Evolutionary conservation across 2,329 filamentous ascomycete species (phyloP), one percentile per base, ranked within the genome.

Genomic region (Trichoderma sp.): DNA sequence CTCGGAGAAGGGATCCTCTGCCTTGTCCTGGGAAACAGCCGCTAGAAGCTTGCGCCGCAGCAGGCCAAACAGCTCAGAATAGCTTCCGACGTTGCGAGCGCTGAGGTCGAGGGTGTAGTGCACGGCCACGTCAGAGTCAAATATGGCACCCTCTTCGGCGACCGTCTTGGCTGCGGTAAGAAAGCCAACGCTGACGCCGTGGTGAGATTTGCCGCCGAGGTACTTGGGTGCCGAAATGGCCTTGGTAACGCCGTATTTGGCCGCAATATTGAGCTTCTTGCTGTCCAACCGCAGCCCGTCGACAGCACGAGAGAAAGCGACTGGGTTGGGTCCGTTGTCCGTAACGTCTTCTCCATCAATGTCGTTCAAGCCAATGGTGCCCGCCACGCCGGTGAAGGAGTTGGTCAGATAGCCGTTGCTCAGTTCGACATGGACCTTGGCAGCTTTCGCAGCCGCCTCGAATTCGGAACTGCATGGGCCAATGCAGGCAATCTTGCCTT

Each of bases 141-240:
- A 88, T 4, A 88, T 76, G 26, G 83, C 82, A 1, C 78, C 80
- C 19, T 79, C 69, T 43, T 82, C 78, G 0, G 86, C 75, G 3
- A 77, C 74, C 2, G 80, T 82, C 50, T 72, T 71, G 3, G 81
- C 83, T 7, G 79, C 78, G 0, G 85, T 87, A 19, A 79, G 71
- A 75, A 88, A 86, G 3, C 85, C 86, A 6, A 84, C 85, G 67
- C 84, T 86, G 1, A 83, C 84, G 48, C 86, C 86, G 64, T 82
- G 79, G 67, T 85, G 81, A 0, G 82, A 81, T 3, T 72, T 75
- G 3, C 70, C 73, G 2, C 75, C 73, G 0, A 72, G 73, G 67
- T 81, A 81, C 34, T 76, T 78, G 2, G 86, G 86, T 1, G 86
- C 83, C 0, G 85, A 83, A 59, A 89, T 80, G 54, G 84, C 85